Percentiles rank a stretch among this genome's conserved stretches.
phyloP scores from a whole-genome alignment of 2,329 filamentous ascomycete species.

The Pseudogymnoascus sp. region DNA sequence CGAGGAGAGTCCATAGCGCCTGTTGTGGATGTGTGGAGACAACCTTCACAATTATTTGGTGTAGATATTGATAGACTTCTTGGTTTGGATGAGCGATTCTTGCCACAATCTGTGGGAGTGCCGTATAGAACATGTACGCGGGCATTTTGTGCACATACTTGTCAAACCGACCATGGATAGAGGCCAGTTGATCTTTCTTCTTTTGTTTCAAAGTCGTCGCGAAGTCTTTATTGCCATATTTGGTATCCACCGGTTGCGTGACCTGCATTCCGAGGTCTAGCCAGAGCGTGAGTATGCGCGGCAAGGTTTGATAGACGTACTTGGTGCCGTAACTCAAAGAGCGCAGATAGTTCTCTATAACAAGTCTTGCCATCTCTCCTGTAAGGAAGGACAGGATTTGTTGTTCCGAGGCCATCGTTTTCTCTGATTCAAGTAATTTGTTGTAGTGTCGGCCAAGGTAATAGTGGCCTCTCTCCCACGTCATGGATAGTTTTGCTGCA shows the following conservation, averaged over 20 bases:
- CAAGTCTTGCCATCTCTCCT: constrained; percentile 77
- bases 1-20: constrained; percentile 82
- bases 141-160: constrained; percentile 70
- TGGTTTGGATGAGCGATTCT: constrained; percentile 80
- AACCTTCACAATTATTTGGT: constrained; percentile 77
- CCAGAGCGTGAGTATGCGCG: constrained; percentile 88
- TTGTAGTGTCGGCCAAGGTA: constrained; percentile 96
- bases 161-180: constrained; percentile 65
- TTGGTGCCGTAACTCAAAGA: constrained; percentile 86
- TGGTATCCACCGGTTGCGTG: constrained; percentile 48
- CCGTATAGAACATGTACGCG: constrained; percentile 70
- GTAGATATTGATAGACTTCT: constrained; percentile 68
- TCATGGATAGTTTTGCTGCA: constrained; percentile 59
- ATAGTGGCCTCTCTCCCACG: constrained; percentile 96
- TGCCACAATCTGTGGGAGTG: constrained; percentile 89
- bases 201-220: constrained; percentile 44
- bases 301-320: constrained; percentile 90
- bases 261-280: constrained; percentile 77
- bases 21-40: constrained; percentile 82
- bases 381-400: constrained; percentile 69
- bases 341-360: constrained; percentile 88
- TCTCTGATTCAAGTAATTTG: constrained; percentile 86
- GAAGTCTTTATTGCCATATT: constrained; percentile 38
- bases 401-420: constrained; percentile 63
- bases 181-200: constrained; percentile 57